Percentiles rank a stretch among this genome's conserved stretches.
These are phyloP conservation scores for Irpex rosettiformis DNA, from an alignment of 1,284 basidiomycete genomes.

Conservation along the genomic window DNA sequence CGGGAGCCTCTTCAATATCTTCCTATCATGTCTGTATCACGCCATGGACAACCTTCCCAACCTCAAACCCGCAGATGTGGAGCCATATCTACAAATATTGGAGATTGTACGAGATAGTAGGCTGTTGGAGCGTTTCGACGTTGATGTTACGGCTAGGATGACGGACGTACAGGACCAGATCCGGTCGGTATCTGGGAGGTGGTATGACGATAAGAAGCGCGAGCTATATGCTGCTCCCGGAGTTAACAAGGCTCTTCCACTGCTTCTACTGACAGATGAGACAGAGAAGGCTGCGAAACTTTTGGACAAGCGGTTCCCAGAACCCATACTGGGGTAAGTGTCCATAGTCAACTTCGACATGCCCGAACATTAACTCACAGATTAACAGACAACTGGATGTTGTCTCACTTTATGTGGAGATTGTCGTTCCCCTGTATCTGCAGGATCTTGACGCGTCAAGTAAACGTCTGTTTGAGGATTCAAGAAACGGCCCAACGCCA, in stretches of 20 bases:
- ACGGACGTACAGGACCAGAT: constrained; percentile 72
- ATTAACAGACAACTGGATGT: constrained; percentile 66
- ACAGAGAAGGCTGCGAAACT: constrained; percentile 83
- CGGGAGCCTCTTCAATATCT: constrained; percentile 80
- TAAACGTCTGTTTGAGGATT: constrained; percentile 70
- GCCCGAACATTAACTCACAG: constrained; percentile 17
- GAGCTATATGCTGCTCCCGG: constrained; percentile 61
- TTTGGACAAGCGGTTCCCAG: constrained; percentile 82
- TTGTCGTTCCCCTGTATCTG: constrained; percentile 73
- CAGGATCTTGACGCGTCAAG: constrained; percentile 73
- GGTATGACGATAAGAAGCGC: constrained; percentile 68
- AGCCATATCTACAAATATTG: constrained; percentile 62
- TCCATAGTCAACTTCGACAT: too few species aligned
- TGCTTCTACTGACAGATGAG: constrained; percentile 84
- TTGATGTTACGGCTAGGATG: constrained; percentile 62
- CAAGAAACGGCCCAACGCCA: constrained; percentile 74
- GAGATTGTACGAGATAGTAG: constrained; percentile 72
- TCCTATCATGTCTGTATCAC: constrained; percentile 85
- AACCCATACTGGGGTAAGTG: constrained; percentile 75
- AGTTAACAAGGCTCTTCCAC: constrained; percentile 75
- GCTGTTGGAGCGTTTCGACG: constrained; percentile 62
- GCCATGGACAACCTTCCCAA: constrained; percentile 73
- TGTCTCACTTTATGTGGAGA: constrained; percentile 74
- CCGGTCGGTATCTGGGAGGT: constrained; percentile 62
- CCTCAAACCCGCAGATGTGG: constrained; percentile 66